Conservation (phyloP, 768 basidiomycete species). For the Dacryopinax primogenitus region DNA sequence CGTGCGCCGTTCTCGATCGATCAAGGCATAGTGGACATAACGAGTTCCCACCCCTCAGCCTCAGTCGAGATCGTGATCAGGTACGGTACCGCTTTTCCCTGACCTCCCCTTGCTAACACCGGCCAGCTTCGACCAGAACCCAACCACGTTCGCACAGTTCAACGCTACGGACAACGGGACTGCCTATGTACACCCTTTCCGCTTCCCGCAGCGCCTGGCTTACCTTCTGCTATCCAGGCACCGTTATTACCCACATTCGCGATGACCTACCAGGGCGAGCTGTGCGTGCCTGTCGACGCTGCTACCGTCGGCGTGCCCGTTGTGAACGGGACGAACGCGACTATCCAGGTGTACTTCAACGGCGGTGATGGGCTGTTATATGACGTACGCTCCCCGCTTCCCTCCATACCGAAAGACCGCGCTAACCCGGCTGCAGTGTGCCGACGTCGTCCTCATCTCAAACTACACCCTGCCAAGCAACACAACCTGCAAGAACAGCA, state of each 20-base stretch:
- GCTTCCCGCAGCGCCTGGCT: background rate
- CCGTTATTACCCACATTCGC: constrained; percentile 38
- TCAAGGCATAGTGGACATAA: constrained; percentile 45
- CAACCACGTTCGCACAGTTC: constrained; percentile 55
- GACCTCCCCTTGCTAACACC: background rate
- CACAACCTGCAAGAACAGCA: constrained; percentile 15
- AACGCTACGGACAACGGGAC: constrained; percentile 29
- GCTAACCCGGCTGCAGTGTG: constrained; percentile 41
- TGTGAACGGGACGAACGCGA: constrained; percentile 56
- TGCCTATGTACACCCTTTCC: background rate
- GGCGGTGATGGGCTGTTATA: constrained; percentile 62
- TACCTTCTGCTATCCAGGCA: no score
- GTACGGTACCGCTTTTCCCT: background rate
- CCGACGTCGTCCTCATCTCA: constrained; percentile 59
- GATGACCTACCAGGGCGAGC: constrained; percentile 42
- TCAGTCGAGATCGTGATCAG: background rate
- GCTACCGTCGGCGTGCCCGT: constrained; percentile 36
- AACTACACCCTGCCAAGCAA: constrained; percentile 39
- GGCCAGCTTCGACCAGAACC: constrained; percentile 30
- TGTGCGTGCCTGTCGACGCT: constrained; percentile 59
- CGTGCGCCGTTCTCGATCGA: constrained; percentile 59
- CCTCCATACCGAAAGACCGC: background rate
- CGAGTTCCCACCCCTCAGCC: constrained; percentile 54
- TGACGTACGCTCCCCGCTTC: constrained; percentile 37
- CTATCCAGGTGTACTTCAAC: constrained; percentile 52